Percentiles rank a stretch among this genome's conserved stretches.
These are phyloP conservation scores for Lagenidium giganteum DNA, from an alignment of 352 stramenopile genomes.

Conservation along the genomic window DNA sequence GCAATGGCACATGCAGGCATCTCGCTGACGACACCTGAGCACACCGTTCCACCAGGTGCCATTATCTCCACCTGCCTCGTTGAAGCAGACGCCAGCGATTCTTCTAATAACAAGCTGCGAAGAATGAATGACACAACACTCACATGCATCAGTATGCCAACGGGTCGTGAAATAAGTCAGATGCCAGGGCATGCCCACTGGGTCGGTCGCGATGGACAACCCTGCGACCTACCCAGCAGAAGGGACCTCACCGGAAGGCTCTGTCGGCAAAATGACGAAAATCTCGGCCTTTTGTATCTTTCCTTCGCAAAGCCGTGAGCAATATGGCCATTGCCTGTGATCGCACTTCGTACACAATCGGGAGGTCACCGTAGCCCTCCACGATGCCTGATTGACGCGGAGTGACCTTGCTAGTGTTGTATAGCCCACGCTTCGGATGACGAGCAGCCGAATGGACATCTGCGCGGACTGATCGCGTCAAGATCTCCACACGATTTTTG, in stretches of 20 bases:
- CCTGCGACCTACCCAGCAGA: too few species aligned
- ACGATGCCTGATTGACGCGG: neutral
- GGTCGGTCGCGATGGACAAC: too few species aligned
- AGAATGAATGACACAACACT: too few species aligned
- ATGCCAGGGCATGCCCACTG: too few species aligned
- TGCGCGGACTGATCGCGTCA: too few species aligned
- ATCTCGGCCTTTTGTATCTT: slow-evolving; percentile 3
- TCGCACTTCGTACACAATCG: slow-evolving; percentile 19
- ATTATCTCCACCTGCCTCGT: slow-evolving; percentile 10
- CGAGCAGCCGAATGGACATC: too few species aligned
- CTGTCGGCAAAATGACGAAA: slow-evolving; percentile 14
- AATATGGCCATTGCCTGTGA: slow-evolving; percentile 15
- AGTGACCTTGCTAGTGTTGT: too few species aligned
- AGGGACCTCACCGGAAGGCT: too few species aligned
- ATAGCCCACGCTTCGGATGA: too few species aligned
- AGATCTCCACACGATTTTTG: slow-evolving; percentile 2
- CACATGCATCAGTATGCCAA: too few species aligned
- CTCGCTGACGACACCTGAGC: slow-evolving; percentile 5
- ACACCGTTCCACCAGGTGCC: neutral
- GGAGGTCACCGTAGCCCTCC: slow-evolving; percentile 3
- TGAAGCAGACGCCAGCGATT: slow-evolving; percentile 17
- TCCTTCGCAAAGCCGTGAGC: slow-evolving; percentile 14
- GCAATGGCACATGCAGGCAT: slow-evolving; percentile 11
- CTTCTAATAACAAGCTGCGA: slow-evolving; percentile 27
- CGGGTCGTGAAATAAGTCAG: too few species aligned